These are phyloP conservation scores for Cairneyella variabilis DNA, from an alignment of 495 filamentous ascomycete genomes.

Conservation along the genomic window DNA sequence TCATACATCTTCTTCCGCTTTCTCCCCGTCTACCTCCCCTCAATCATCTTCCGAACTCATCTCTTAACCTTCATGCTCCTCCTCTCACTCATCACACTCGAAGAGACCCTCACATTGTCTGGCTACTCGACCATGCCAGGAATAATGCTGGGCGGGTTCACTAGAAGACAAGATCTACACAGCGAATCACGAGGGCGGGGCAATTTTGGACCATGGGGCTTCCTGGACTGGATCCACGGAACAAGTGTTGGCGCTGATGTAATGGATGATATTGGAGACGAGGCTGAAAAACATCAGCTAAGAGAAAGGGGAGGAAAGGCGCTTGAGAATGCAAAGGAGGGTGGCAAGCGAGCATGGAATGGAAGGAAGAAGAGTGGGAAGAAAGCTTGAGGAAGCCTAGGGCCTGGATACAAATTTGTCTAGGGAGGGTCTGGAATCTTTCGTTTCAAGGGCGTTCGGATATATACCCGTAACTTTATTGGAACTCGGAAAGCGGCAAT, in stretches of 20 bases:
- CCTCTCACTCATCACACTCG: slow-evolving; percentile 61
- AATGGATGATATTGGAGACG: slow-evolving; percentile 50
- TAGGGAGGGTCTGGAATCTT: not conserved
- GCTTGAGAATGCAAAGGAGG: slow-evolving; percentile 31
- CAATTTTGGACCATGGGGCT: slow-evolving; percentile 74
- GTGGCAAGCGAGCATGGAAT: slow-evolving; percentile 30
- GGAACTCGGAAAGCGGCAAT: too few relatives aligned
- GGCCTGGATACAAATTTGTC: not conserved
- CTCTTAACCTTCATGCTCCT: slow-evolving; percentile 76
- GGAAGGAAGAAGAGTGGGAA: slow-evolving; percentile 20
- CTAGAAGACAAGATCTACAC: slow-evolving; percentile 66
- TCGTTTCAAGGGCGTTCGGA: not conserved
- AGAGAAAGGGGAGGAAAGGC: slow-evolving; percentile 41
- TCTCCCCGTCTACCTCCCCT: slow-evolving; percentile 71
- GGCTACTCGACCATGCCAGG: slow-evolving; percentile 75
- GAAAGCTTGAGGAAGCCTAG: not conserved
- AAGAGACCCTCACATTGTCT: slow-evolving; percentile 72
- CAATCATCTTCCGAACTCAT: slow-evolving; percentile 61
- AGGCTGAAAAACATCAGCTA: slow-evolving; percentile 58
- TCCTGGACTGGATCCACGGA: slow-evolving; percentile 74
- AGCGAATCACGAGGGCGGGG: slow-evolving; percentile 55
- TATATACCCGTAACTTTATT: too few relatives aligned
- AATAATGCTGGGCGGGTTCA: slow-evolving; percentile 71
- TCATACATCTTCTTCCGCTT: slow-evolving; percentile 65
- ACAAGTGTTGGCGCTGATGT: slow-evolving; percentile 58